A percentile compares a stretch with the other conserved stretches of the same genome.
phyloP scores from a whole-genome alignment of 768 basidiomycete species.

The Wakefieldia striispora region DNA sequence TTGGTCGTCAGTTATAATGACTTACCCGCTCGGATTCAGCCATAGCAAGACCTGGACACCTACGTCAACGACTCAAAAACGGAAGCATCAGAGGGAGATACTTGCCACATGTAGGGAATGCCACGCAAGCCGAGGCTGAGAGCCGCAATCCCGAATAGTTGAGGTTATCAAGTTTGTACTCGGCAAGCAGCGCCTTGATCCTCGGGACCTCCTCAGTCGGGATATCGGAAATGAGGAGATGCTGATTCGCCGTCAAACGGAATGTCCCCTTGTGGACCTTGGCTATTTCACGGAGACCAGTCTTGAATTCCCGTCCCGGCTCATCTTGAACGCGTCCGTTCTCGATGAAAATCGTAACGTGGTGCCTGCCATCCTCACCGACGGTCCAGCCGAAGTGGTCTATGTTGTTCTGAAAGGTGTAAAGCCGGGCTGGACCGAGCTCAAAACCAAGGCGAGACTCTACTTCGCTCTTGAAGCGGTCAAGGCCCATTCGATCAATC shows the following conservation, averaged over 20 bases:
- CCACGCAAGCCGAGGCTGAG: conserved; percentile 93
- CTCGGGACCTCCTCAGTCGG: conserved; percentile 63
- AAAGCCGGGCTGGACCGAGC: conserved; percentile 72
- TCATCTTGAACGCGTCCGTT: conserved; percentile 98
- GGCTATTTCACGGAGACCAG: conserved; percentile 89
- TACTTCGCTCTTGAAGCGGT: conserved; percentile 83
- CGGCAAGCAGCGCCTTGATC: conserved; percentile 75
- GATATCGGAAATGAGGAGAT: conserved; percentile 85
- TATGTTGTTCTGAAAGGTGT: conserved; percentile 81
- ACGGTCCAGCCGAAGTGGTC: conserved; percentile 95
- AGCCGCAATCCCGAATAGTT: conserved; percentile 75
- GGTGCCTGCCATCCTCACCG: conserved; percentile 83
- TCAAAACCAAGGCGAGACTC: conserved; percentile 83
- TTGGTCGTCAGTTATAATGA: not conserved
- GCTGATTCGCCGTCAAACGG: conserved; percentile 94
- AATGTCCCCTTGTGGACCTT: conserved; percentile 92
- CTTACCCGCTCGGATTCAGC: conserved; percentile 71
- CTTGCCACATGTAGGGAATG: conserved; percentile 90
- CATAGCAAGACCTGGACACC: conserved; percentile 60
- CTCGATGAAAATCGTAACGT: conserved; percentile 94
- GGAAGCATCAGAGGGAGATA: not conserved
- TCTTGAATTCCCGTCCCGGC: conserved; percentile 87
- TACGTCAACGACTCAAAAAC: not conserved
- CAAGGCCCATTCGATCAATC: conserved; percentile 91
- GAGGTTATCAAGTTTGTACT: conserved; percentile 90